Percentiles rank a stretch among this genome's conserved stretches.
These are phyloP conservation scores for Allium cepa DNA, from an alignment of 106 monocot genomes.

Conservation along the genomic window DNA sequence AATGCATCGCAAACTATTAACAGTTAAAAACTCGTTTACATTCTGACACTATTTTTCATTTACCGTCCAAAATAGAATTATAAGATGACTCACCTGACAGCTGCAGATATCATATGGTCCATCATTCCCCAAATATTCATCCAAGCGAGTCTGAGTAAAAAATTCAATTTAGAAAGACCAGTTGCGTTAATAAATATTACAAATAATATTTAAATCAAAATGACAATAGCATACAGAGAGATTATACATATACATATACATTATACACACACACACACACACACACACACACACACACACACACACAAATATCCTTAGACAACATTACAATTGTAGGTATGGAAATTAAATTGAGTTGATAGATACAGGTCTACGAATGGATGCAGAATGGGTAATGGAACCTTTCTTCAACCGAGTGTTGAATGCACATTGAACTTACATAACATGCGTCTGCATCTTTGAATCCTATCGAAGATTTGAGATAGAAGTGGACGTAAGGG, in stretches of 20 bases:
- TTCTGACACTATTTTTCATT: too few relatives aligned
- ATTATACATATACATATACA: not conserved
- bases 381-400: too few relatives aligned
- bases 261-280: not conserved
- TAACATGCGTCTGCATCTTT: too few relatives aligned
- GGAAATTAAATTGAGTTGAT: not conserved
- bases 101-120: constrained; percentile 97
- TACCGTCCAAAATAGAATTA: not conserved
- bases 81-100: constrained; percentile 64
- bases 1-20: constrained; percentile 94
- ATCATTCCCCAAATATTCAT: constrained; percentile 76
- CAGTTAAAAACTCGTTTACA: too few relatives aligned
- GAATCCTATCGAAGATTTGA: too few relatives aligned
- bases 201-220: too few relatives aligned
- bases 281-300: not conserved
- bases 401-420: too few relatives aligned
- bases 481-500: too few relatives aligned
- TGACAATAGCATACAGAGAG: not conserved
- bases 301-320: not conserved
- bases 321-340: not conserved
- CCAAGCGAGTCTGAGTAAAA: constrained; percentile 55
- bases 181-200: too few relatives aligned
- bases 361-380: too few relatives aligned
- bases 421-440: too few relatives aligned
- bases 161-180: too few relatives aligned